Evolutionary conservation across 106 monocot species (phyloP), one percentile per base, ranked within the genome.

Genomic region (Chionographis japonica): DNA sequence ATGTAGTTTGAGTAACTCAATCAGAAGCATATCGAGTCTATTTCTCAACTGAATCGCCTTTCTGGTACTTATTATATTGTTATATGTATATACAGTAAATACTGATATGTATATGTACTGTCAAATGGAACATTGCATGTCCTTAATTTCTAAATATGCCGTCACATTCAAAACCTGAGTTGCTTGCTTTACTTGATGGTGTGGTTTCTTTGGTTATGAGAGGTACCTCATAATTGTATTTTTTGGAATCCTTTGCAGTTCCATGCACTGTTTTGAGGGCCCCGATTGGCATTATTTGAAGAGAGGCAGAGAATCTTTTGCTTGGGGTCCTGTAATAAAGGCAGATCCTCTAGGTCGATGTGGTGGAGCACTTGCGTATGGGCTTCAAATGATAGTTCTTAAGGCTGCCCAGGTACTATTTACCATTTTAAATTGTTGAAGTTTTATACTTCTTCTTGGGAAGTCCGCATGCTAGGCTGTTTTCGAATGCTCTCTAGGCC

Each of bases 211-310:
- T 18, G 37, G 16, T n/a, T 4, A 46, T 8, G 8, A 46, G 8
- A 56, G 17, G 40, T 56, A 0, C 4, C 4, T 41, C 54, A 6
- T 6, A 14, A 54, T 3, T 54, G 54, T 54, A 14, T 54, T 54
- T 13, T 54, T 14, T 27, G 17, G 27, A 27, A 35, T 60, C 4
- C 27, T 60, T 75, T 80, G 55, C 77, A 98, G 97, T 83, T 98
- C 97, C 3, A 92, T 98, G 97, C 97, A 98, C 40, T 90, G 97
- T 75, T 98, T 92, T 78, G 97, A 98, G 72, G 97, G 97, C 10
- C 92, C 92, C 37, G 92, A 98, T 52, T 92, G 97, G 97, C 80
- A 80, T 65, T 79, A 85, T 60, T 57, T 98, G 77, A 98, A 98
- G 77, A 92, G 85, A 72, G 97, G 97, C 36, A 85, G 89, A 51